A percentile compares a stretch with the other conserved stretches of the same genome.
Evolutionary conservation across 805 yeast genomes (phyloP).

Genomic region (Metschnikowia lachancei): DNA sequence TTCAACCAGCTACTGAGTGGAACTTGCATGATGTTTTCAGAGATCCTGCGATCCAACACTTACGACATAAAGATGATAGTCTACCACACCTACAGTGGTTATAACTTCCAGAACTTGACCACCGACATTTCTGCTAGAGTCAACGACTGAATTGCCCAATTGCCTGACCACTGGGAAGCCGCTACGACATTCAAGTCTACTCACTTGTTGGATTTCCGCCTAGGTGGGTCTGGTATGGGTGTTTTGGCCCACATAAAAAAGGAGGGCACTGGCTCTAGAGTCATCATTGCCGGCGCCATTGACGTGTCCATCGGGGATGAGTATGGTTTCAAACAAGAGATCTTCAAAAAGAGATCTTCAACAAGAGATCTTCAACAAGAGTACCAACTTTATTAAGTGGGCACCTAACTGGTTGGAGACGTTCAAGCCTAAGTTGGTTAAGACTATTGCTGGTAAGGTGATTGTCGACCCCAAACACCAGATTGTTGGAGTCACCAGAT

Average conservation of each 20-base stretch:
- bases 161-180: constrained; percentile 92
- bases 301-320: constrained; percentile 72
- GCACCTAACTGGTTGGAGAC: constrained; percentile 91
- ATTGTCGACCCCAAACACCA: constrained; percentile 89
- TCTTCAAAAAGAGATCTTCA: no score
- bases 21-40: constrained; percentile 58
- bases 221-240: constrained; percentile 98
- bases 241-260: constrained; percentile 94
- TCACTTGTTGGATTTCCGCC: constrained; percentile 95
- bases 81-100: constrained; percentile 83
- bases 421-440: constrained; percentile 80
- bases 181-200: constrained; percentile 82
- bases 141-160: constrained; percentile 76
- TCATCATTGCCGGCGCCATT: constrained; percentile 89
- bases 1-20: constrained; percentile 65
- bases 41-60: constrained; percentile 55
- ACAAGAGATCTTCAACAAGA: constrained; percentile 77
- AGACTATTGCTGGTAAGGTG: constrained; percentile 64
- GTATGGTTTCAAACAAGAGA: constrained; percentile 94
- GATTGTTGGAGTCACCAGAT: no score
- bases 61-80: constrained; percentile 76
- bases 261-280: constrained; percentile 97
- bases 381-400: constrained; percentile 61
- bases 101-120: constrained; percentile 56
- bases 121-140: constrained; percentile 61